A percentile compares a stretch with the other conserved stretches of the same genome.
These are phyloP conservation scores for Penicillium longicatenatum DNA, from an alignment of 495 filamentous ascomycete species.

Conservation along the genomic window DNA sequence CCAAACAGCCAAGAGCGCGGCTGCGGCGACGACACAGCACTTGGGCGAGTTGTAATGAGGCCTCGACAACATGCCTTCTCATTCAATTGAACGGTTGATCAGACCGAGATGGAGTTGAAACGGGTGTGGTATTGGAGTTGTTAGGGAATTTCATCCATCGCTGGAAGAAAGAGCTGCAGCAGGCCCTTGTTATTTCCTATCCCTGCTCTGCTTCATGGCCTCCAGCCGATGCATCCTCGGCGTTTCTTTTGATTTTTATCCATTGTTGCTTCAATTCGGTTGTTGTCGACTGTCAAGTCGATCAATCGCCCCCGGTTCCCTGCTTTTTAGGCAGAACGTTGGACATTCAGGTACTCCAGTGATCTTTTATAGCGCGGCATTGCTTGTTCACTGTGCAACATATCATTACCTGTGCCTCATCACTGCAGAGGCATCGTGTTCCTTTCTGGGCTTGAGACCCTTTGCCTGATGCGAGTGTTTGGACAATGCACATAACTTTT, in stretches of 20 bases:
- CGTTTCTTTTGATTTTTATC: constrained; percentile 10
- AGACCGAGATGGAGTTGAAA: not conserved
- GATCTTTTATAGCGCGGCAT: not conserved
- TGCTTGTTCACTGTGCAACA: not conserved
- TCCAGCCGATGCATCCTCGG: constrained; percentile 14
- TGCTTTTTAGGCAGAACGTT: not conserved
- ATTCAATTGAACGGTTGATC: not conserved
- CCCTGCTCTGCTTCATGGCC: not conserved
- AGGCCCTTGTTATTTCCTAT: not conserved
- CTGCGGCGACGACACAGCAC: constrained; percentile 34
- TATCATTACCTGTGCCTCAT: constrained; percentile 2
- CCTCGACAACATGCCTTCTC: not conserved
- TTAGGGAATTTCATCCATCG: not conserved
- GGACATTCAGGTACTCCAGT: not conserved
- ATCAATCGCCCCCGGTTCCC: not conserved
- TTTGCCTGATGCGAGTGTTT: not conserved
- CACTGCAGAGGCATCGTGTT: not conserved
- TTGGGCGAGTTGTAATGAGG: constrained; percentile 42
- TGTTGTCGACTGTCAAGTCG: not conserved
- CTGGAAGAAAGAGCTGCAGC: not conserved
- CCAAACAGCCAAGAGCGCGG: constrained; percentile 45
- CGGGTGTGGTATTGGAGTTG: constrained; percentile 1
- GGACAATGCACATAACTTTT: constrained; percentile 10
- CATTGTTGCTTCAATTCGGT: not conserved
- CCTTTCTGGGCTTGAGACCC: not conserved